These are phyloP conservation scores for Euphorbia schlechtendalii DNA, from an alignment of 441 rosid genomes.

Conservation along the genomic window DNA sequence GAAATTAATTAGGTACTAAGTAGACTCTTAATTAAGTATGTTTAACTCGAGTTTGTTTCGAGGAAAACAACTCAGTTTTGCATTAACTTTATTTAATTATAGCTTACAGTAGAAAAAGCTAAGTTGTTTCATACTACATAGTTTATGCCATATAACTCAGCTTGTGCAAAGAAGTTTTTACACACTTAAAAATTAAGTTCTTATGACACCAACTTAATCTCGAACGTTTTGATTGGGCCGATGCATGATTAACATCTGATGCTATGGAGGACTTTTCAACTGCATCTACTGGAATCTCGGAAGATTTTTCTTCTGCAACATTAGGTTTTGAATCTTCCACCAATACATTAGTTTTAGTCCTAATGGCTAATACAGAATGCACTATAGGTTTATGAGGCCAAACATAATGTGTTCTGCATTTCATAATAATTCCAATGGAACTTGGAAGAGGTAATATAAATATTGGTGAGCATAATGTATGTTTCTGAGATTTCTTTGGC, in stretches of 20 bases:
- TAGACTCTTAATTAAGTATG: too few relatives aligned
- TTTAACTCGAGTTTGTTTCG: too few relatives aligned
- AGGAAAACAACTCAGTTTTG: too few relatives aligned
- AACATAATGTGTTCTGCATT: constrained; percentile 29
- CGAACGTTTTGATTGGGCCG: constrained; percentile 44
- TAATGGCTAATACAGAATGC: constrained; percentile 42
- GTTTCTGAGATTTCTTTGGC: constrained; percentile 39
- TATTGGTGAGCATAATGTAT: constrained; percentile 30
- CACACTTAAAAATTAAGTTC: too few relatives aligned
- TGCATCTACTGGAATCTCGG: constrained; percentile 30
- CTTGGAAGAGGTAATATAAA: constrained; percentile 41
- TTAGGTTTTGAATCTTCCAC: constrained; percentile 60
- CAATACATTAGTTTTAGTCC: constrained; percentile 57
- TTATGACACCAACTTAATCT: too few relatives aligned
- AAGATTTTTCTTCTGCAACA: constrained; percentile 34
- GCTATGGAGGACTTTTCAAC: constrained; percentile 25
- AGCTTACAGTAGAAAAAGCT: too few relatives aligned
- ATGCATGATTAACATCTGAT: constrained; percentile 28
- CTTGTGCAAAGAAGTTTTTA: too few relatives aligned
- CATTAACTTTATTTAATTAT: too few relatives aligned
- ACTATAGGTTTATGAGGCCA: constrained; percentile 30
- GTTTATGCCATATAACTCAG: too few relatives aligned
- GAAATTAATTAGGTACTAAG: too few relatives aligned
- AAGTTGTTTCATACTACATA: too few relatives aligned
- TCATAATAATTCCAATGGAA: constrained; percentile 47